Base-by-base conservation (phyloP, 164 flowering plant genomes). In the Annona squamosa region DNA sequence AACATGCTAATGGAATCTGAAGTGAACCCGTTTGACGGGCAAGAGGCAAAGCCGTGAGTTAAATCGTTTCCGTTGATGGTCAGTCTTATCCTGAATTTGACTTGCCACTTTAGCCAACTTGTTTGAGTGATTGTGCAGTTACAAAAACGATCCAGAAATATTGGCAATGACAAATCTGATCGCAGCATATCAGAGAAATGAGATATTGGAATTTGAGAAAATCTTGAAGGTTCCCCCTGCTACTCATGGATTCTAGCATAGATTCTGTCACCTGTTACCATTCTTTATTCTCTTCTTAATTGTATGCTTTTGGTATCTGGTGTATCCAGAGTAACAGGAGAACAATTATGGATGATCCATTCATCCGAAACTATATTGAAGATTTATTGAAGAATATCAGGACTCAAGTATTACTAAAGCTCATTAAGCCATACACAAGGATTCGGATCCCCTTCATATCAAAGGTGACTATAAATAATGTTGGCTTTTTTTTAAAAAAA, bases 1-100 rank as follows among this genome's bases (percentile, higher is more conserved):
- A 92, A 90, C 83, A 92, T 92, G 98, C 84, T 92, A 72, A 94
- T 94, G 99, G 97, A 92, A 74, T 94, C 99, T 75, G 88, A 89
- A 85, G 98, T 94, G 72, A 94, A 94, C 78, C 98, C 98, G 44
- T 94, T 94, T 81, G 99, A 94, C 75, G 97, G 94, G 48, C 98
- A 94, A 76, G 98, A 94, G 83, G 98, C 98, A 65, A 94, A 94
- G 82, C 99, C 99, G 98, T 94, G 84, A 78, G 97, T 77, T 46
- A 5, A 41, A n/a, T 46, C 46, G 37, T 17, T 63, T 63, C 26
- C 5, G 65, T 17, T 17, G 3, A 6, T 63, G 19, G 5, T 19
- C 66, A 26, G 44, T 1, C 62, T 48, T 13, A 2, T 68, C 19
- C 26, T 18, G 18, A 48, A 37, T 57, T 48, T 67, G 65, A 42